These are phyloP conservation scores for Yarrowia hollandica DNA, from an alignment of 805 yeast genomes.

Conservation along the genomic window DNA sequence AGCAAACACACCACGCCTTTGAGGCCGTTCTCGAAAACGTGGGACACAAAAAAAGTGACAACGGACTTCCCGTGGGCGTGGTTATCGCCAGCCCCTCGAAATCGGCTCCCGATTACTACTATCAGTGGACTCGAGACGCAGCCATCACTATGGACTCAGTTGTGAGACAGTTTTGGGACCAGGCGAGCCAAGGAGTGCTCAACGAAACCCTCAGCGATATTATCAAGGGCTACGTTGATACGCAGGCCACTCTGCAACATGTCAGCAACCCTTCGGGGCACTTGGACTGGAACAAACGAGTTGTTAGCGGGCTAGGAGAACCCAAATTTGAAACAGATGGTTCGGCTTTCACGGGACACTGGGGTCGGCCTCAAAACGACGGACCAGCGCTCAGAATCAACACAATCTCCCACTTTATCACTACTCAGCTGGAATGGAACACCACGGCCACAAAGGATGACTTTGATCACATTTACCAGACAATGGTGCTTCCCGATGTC, in stretches of 20 bases:
- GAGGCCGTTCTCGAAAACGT: slow-evolving; percentile 9
- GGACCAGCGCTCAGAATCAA: slow-evolving; percentile 85
- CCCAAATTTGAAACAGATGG: slow-evolving; percentile 80
- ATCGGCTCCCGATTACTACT: slow-evolving; percentile 72
- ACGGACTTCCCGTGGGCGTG: neutral
- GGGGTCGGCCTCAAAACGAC: slow-evolving; percentile 97
- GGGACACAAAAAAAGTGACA: neutral
- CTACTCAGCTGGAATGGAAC: slow-evolving; percentile 44
- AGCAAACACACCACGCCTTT: slow-evolving; percentile 13
- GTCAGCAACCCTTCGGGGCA: slow-evolving; percentile 67
- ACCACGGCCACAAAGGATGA: slow-evolving; percentile 37
- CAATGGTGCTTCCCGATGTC: slow-evolving; percentile 68
- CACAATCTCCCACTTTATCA: slow-evolving; percentile 59
- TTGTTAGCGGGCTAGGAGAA: slow-evolving; percentile 68
- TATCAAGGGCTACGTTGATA: slow-evolving; percentile 63
- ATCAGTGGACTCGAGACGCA: slow-evolving; percentile 88
- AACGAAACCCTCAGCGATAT: slow-evolving; percentile 37
- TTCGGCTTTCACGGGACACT: slow-evolving; percentile 57
- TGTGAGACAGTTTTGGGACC: slow-evolving; percentile 55
- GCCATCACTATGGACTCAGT: slow-evolving; percentile 68
- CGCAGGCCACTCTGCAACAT: slow-evolving; percentile 62
- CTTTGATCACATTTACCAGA: slow-evolving; percentile 47
- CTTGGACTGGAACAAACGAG: slow-evolving; percentile 38
- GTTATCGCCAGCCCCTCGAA: slow-evolving; percentile 72
- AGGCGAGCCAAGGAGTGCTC: slow-evolving; percentile 32